Evolutionary conservation across 805 yeast species (phyloP).

Genomic region (Spathaspora arborariae): DNA sequence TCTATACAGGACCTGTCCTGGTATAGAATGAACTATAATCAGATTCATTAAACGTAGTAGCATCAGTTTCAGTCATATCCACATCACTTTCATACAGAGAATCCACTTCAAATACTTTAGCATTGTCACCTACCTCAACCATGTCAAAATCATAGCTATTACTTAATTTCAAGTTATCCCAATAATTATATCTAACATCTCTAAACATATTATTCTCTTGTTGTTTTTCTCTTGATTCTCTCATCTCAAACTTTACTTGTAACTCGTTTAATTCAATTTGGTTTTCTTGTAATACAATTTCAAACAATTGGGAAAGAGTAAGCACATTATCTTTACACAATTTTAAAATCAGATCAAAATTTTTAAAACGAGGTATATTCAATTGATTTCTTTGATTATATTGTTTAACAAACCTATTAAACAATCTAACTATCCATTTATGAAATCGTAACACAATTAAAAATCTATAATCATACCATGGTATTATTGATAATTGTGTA

Average conservation of each 20-base stretch:
- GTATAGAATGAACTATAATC: neutral
- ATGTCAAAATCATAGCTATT: constrained; percentile 22
- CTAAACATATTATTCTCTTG: constrained; percentile 9
- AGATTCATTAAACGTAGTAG: neutral
- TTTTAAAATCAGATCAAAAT: constrained; percentile 21
- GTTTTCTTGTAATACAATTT: constrained; percentile 26
- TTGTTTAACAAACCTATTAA: constrained; percentile 29
- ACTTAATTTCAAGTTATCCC: constrained; percentile 29
- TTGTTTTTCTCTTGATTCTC: constrained; percentile 5
- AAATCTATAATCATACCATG: constrained; percentile 22
- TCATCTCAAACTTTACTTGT: constrained; percentile 9
- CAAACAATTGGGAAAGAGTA: constrained; percentile 18
- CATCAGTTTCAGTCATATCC: neutral
- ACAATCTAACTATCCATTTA: constrained; percentile 32
- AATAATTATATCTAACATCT: constrained; percentile 31
- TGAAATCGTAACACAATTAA: constrained; percentile 28
- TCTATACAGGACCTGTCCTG: neutral
- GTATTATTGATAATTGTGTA: constrained; percentile 18
- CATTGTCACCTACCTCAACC: constrained; percentile 13
- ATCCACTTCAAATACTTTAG: neutral
- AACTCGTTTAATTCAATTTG: constrained; percentile 16
- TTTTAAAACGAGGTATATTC: constrained; percentile 15
- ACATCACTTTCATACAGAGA: constrained; percentile 1
- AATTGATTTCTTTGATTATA: constrained; percentile 20
- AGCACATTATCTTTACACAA: constrained; percentile 19